phyloP scores from a whole-genome alignment of 805 yeast genomes.

The Lachancea dasiensis region DNA sequence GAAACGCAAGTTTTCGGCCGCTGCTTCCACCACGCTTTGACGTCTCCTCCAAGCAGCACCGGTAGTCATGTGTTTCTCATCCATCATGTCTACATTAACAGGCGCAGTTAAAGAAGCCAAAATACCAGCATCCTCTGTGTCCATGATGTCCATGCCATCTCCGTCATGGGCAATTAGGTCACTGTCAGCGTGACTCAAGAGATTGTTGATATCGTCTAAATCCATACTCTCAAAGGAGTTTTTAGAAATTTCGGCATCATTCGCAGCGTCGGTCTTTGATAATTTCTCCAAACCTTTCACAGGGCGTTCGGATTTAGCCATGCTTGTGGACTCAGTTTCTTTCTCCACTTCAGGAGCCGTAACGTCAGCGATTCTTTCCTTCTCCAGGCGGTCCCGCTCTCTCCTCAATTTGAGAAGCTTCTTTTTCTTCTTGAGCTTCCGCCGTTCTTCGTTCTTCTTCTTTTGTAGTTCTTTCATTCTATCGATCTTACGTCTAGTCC shows the following conservation, averaged over 20 bases:
- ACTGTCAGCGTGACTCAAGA: constrained; percentile 14
- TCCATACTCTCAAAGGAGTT: constrained; percentile 28
- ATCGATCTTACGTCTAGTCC: constrained; percentile 32
- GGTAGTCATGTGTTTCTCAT: constrained; percentile 14
- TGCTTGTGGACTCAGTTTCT: not conserved
- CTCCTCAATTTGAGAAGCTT: constrained; percentile 28
- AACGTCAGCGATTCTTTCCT: constrained; percentile 14
- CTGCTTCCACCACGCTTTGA: constrained; percentile 68
- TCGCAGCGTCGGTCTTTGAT: not conserved
- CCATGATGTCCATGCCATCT: constrained; percentile 20
- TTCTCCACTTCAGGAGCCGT: constrained; percentile 3
- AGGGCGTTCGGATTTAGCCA: not conserved
- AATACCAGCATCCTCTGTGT: constrained; percentile 27
- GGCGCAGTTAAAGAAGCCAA: constrained; percentile 33
- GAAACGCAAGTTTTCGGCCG: constrained; percentile 65
- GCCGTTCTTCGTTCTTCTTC: constrained; percentile 31
- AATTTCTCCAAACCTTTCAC: not conserved
- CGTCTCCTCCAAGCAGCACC: constrained; percentile 44
- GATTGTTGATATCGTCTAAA: constrained; percentile 28
- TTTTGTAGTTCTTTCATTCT: constrained; percentile 32
- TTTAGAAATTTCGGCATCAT: constrained; percentile 8
- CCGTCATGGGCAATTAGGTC: constrained; percentile 11
- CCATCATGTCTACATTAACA: constrained; percentile 21
- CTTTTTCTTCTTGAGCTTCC: constrained; percentile 31
- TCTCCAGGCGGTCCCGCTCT: constrained; percentile 29